Conservation (phyloP, 1,284 basidiomycete genomes). For the Heterobasidion occidentale region DNA sequence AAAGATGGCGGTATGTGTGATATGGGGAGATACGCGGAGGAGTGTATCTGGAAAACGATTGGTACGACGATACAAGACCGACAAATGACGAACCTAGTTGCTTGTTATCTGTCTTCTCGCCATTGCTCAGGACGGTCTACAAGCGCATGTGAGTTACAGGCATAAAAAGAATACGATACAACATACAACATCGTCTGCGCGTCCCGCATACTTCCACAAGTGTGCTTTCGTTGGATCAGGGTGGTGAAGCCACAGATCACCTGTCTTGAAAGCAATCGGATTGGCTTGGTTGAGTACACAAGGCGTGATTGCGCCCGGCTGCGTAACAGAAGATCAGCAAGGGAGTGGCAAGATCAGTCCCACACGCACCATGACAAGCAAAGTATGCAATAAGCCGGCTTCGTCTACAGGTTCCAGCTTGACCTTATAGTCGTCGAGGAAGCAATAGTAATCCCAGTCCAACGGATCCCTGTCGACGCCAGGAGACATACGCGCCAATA, state of each 20-base stretch:
- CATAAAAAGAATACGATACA: too few species aligned
- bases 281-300: background rate
- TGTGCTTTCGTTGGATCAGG: background rate
- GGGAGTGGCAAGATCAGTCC: background rate
- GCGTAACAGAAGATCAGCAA: background rate
- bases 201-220: conserved; percentile 9
- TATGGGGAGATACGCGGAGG: conserved; percentile 6
- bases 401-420: background rate
- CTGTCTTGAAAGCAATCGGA: background rate
- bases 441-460: background rate
- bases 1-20: conserved; percentile 11
- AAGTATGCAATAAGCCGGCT: background rate
- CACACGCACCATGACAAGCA: background rate
- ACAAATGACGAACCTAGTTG: conserved; percentile 11
- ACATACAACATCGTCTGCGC: conserved; percentile 2
- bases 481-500: background rate
- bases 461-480: background rate
- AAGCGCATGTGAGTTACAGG: background rate
- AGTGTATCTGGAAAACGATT: conserved; percentile 3
- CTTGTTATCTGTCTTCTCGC: conserved; percentile 16
- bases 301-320: background rate
- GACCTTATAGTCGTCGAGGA: background rate
- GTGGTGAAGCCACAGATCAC: background rate
- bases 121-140: conserved; percentile 14
- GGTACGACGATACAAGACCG: background rate